These are phyloP conservation scores for Raffaelea albimanens DNA, from an alignment of 2,329 filamentous ascomycete species.

Conservation along the genomic window DNA sequence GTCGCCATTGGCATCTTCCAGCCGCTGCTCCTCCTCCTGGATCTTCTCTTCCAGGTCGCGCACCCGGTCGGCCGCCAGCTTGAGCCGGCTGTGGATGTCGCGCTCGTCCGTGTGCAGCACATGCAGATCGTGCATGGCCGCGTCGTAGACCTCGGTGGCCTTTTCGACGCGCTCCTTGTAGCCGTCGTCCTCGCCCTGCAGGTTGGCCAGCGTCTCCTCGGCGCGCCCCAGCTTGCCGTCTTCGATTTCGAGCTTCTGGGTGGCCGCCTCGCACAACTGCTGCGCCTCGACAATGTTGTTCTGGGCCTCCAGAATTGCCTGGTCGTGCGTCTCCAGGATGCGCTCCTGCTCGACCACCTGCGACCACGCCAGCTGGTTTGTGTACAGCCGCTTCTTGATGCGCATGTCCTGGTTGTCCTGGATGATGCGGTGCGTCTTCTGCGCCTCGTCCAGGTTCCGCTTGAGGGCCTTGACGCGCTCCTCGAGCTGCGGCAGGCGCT, in stretches of 20 bases:
- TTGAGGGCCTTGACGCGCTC: slow-evolving; percentile 57
- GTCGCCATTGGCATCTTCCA: slow-evolving; percentile 58
- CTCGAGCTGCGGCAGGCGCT: slow-evolving; percentile 49
- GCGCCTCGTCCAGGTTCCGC: slow-evolving; percentile 48
- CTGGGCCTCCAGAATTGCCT: slow-evolving; percentile 27
- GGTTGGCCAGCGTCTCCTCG: slow-evolving; percentile 27
- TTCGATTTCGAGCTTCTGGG: slow-evolving; percentile 36
- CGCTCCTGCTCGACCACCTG: slow-evolving; percentile 72
- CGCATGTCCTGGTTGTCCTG: slow-evolving; percentile 58
- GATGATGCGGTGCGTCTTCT: slow-evolving; percentile 54
- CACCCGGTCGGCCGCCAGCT: slow-evolving; percentile 38
- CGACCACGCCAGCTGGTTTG: slow-evolving; percentile 71
- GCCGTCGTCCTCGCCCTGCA: slow-evolving; percentile 35
- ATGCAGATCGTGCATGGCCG: slow-evolving; percentile 14
- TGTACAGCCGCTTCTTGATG: slow-evolving; percentile 47
- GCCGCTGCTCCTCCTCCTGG: slow-evolving; percentile 45
- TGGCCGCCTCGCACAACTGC: slow-evolving; percentile 29
- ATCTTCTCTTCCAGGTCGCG: slow-evolving; percentile 38
- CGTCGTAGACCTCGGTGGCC: slow-evolving; percentile 41
- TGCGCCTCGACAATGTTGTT: slow-evolving; percentile 33
- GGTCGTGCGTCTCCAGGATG: slow-evolving; percentile 27
- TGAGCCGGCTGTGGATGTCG: slow-evolving; percentile 50
- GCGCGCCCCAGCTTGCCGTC: slow-evolving; percentile 34
- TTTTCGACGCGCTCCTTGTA: slow-evolving; percentile 35
- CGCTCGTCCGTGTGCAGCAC: slow-evolving; percentile 53